These are phyloP conservation scores for Obelidium mucronatum DNA, from an alignment of 192 early-diverging fungal genomes.

Conservation along the genomic window DNA sequence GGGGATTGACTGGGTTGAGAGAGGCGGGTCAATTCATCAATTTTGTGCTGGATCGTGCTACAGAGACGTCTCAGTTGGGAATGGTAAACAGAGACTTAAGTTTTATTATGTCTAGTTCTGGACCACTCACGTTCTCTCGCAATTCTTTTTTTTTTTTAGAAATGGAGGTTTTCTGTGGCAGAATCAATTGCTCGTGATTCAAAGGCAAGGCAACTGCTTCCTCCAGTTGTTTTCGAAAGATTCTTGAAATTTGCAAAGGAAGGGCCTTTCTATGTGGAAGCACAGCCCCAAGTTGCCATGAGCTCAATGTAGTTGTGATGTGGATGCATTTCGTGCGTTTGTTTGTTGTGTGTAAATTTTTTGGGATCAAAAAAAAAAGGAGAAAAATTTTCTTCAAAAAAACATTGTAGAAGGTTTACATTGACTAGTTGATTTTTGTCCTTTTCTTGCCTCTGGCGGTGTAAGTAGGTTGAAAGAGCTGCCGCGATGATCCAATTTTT, in stretches of 20 bases:
- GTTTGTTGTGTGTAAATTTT: too few relatives aligned
- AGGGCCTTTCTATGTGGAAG: slow-evolving; percentile 24
- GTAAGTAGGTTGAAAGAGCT: too few relatives aligned
- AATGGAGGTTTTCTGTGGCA: slow-evolving; percentile 14
- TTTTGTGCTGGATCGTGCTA: slow-evolving; percentile 8
- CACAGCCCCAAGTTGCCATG: slow-evolving; percentile 13
- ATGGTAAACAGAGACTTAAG: slow-evolving; percentile 8
- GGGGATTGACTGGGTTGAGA: slow-evolving; percentile 11
- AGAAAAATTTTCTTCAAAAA: too few relatives aligned
- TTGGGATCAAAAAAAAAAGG: too few relatives aligned
- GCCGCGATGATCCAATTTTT: too few relatives aligned
- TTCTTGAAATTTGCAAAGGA: slow-evolving; percentile 24
- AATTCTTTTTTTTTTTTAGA: background rate
- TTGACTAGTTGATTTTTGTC: too few relatives aligned
- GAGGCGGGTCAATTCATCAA: slow-evolving; percentile 18
- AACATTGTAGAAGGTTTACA: too few relatives aligned
- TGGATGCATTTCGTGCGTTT: too few relatives aligned
- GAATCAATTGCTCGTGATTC: background rate
- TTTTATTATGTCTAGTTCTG: background rate
- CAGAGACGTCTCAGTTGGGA: slow-evolving; percentile 4
- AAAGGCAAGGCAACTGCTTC: slow-evolving; percentile 3
- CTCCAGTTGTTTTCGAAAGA: slow-evolving; percentile 4
- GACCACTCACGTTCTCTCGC: background rate
- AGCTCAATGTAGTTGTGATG: background rate
- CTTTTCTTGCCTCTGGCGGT: too few relatives aligned